Conservation (phyloP, 805 yeast species). For the Nakazawaea peltata region DNA sequence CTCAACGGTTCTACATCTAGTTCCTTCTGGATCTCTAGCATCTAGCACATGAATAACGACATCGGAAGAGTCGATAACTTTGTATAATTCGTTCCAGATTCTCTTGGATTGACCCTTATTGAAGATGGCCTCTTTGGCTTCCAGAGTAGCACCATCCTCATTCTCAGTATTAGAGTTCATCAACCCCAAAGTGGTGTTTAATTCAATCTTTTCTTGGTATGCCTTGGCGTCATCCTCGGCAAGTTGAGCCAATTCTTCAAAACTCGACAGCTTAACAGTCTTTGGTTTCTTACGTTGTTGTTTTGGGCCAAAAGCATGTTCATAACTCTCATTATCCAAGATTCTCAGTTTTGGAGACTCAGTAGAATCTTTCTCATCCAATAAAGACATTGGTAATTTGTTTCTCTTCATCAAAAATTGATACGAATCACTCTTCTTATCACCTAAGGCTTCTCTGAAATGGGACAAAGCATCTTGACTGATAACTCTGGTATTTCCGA, state of each 20-base stretch:
- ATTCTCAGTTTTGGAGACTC: constrained; percentile 76
- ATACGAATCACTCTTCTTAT: constrained; percentile 70
- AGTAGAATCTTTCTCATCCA: constrained; percentile 76
- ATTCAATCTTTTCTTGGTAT: constrained; percentile 69
- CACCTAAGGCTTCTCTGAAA: constrained; percentile 91
- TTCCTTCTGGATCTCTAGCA: constrained; percentile 96
- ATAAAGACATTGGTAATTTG: constrained; percentile 89
- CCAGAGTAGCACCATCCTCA: constrained; percentile 78
- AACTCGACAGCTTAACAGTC: constrained; percentile 57
- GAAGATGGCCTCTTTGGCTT: constrained; percentile 93
- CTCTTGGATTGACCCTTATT: constrained; percentile 97
- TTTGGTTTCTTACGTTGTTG: constrained; percentile 90
- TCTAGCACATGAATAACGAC: constrained; percentile 94
- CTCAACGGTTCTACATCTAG: constrained; percentile 90
- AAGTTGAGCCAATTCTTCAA: constrained; percentile 66
- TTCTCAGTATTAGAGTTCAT: constrained; percentile 55
- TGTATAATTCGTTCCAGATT: constrained; percentile 96
- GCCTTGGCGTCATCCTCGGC: constrained; percentile 49
- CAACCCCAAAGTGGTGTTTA: constrained; percentile 67
- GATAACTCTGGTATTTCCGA: constrained; percentile 94
- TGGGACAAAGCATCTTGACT: constrained; percentile 94
- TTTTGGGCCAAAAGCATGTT: constrained; percentile 86
- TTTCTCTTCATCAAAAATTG: constrained; percentile 84
- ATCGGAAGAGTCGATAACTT: constrained; percentile 95
- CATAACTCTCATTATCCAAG: constrained; percentile 81